Evolutionary conservation across 116 monocot species (phyloP).

Genomic region (Zostera marina): DNA sequence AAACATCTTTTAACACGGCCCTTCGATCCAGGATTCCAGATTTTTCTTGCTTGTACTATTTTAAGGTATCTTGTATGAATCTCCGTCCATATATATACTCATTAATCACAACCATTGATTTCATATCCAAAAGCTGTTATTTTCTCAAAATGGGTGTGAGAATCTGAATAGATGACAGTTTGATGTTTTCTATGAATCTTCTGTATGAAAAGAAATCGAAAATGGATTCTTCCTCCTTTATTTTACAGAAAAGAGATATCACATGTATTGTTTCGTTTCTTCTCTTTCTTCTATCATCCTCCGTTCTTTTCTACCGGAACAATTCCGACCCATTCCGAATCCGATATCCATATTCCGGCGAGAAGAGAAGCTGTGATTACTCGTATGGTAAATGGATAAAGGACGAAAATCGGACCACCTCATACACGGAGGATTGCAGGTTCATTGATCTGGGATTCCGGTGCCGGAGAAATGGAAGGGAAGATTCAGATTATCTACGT

Average conservation of each 20-base stretch:
- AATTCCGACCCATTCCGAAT: constrained; percentile 8
- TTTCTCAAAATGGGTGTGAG: no score
- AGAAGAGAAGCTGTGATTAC: constrained; percentile 17
- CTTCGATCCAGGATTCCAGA: no score
- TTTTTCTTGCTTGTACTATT: background rate
- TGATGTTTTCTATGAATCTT: no score
- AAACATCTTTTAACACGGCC: no score
- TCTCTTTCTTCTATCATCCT: constrained; percentile 16
- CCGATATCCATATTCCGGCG: constrained; percentile 10
- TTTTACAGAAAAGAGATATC: constrained; percentile 1
- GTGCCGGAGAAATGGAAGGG: constrained; percentile 55
- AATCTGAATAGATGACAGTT: no score
- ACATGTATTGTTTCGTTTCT: constrained; percentile 11
- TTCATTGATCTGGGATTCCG: constrained; percentile 26
- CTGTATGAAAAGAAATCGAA: background rate
- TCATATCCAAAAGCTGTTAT: no score
- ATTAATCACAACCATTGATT: no score
- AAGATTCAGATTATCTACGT: constrained; percentile 30
- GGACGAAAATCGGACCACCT: constrained; percentile 10
- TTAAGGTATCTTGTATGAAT: no score
- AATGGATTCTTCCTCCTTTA: background rate
- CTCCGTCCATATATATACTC: no score
- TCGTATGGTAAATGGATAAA: constrained; percentile 35
- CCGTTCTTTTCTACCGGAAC: constrained; percentile 7
- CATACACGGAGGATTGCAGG: constrained; percentile 16